phyloP scores from a whole-genome alignment of 805 yeast species.

The Candida krabiensis region DNA sequence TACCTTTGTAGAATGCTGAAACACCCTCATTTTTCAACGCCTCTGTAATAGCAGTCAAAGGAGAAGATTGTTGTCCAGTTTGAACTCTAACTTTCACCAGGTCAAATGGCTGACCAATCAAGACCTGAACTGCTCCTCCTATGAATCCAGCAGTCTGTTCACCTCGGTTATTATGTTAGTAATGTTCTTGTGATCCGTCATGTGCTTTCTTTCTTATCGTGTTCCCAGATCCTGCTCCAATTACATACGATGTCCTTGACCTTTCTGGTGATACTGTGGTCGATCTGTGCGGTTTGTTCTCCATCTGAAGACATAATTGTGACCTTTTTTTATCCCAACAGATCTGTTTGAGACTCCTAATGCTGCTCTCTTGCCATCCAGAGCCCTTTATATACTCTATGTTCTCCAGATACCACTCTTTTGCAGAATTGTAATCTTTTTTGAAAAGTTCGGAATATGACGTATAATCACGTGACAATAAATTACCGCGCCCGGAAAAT shows the following conservation, averaged over 20 bases:
- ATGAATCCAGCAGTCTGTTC: slow-evolving; percentile 47
- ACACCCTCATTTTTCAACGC: slow-evolving; percentile 61
- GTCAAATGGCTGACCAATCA: slow-evolving; percentile 69
- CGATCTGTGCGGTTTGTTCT: slow-evolving; percentile 18
- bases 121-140: slow-evolving; percentile 56
- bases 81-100: slow-evolving; percentile 69
- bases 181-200: neutral
- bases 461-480: slow-evolving; percentile 25
- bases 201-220: neutral
- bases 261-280: slow-evolving; percentile 42
- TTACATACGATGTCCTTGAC: slow-evolving; percentile 48
- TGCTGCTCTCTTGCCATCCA: no score
- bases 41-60: slow-evolving; percentile 49
- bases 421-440: no score
- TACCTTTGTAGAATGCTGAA: slow-evolving; percentile 65
- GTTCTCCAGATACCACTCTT: no score
- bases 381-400: no score
- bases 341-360: no score
- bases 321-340: no score
- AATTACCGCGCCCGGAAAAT: no score
- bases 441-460: slow-evolving; percentile 11
- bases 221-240: no score
- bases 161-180: neutral
- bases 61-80: slow-evolving; percentile 61
- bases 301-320: neutral